These are phyloP conservation scores for Leccinum rimulosum DNA, from an alignment of 768 basidiomycete species.

Conservation along the genomic window DNA sequence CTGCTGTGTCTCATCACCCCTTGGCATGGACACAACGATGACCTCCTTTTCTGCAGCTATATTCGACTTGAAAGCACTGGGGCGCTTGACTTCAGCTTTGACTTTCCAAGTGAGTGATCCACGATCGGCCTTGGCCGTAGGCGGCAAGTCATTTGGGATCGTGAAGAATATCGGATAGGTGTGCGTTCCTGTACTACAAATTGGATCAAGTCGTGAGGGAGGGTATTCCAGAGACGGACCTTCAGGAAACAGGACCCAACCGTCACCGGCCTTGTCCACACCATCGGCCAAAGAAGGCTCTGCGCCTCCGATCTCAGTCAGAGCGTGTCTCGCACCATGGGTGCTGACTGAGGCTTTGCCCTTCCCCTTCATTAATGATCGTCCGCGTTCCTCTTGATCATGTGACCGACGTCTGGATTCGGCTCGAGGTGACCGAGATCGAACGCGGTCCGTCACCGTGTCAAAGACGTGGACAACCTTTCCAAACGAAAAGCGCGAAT, in stretches of 20 bases:
- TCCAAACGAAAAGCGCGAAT: constrained; percentile 54
- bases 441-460: constrained; percentile 42
- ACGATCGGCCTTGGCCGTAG: constrained; percentile 69
- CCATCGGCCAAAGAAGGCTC: constrained; percentile 19
- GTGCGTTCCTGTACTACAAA: constrained; percentile 65
- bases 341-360: constrained; percentile 23
- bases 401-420: constrained; percentile 1
- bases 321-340: neutral
- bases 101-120: constrained; percentile 80
- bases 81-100: constrained; percentile 79
- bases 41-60: constrained; percentile 71
- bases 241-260: constrained; percentile 88
- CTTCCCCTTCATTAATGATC: constrained; percentile 28
- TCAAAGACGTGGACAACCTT: constrained; percentile 50
- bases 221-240: constrained; percentile 43
- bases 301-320: constrained; percentile 33
- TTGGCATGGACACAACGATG: constrained; percentile 66
- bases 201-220: constrained; percentile 45
- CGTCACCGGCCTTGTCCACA: constrained; percentile 39
- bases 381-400: constrained; percentile 28
- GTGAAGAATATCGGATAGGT: constrained; percentile 94
- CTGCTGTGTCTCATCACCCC: constrained; percentile 51
- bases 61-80: constrained; percentile 76
- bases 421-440: constrained; percentile 43
- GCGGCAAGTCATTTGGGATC: constrained; percentile 79